Base-by-base conservation (phyloP, 441 rosid genomes). In the Rhodomyrtus psidioides region DNA sequence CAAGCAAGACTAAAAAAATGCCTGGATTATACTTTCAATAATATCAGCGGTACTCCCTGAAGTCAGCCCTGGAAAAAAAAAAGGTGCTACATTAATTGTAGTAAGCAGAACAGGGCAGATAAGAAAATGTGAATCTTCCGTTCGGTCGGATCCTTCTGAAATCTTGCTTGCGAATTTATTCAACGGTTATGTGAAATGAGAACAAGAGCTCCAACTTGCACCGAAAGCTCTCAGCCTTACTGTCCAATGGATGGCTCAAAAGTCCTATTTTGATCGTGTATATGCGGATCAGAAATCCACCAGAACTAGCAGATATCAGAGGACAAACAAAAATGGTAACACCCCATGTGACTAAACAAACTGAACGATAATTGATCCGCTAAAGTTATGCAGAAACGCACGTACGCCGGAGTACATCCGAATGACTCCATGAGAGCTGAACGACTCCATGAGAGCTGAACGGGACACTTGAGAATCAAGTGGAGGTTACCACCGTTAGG, bases 401-500 rank as follows among this genome's bases (percentile, higher is more conserved):
- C 14, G 6, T 14, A 46, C 76, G 9, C 46, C 7, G 44, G 76
- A 9, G 26, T 19, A 34, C 26, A 30, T 34, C 9, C 14, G 76
- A 65, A 34, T 7, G 1, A 9, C 49, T 65, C 49, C 19, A 10
- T 0, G 27, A 51, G 42, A 56, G 60, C 26, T 10, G 28, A 86
- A 34, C 14, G 1, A 9, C 46, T 65, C 46, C 17, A 9, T 0
- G n/a, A 49, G 39, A 55, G 60, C 24, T 10, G 28, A 86, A 84
- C 6, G 46, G 46, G 60, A 81, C 2, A 23, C 46, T 34, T 16
- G 55, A 87, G 87, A 53, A 53, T 83, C 83, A 6, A 39, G 30
- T 17, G 82, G 34, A 55, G 27, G 57, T 42, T 55, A 28, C 54
- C 26, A 82, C 10, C 12, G 62, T 94, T 90, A 93, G n/a, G 92